Base-by-base conservation (phyloP, 257 asterid genomes). In the Lycium barbarum region DNA sequence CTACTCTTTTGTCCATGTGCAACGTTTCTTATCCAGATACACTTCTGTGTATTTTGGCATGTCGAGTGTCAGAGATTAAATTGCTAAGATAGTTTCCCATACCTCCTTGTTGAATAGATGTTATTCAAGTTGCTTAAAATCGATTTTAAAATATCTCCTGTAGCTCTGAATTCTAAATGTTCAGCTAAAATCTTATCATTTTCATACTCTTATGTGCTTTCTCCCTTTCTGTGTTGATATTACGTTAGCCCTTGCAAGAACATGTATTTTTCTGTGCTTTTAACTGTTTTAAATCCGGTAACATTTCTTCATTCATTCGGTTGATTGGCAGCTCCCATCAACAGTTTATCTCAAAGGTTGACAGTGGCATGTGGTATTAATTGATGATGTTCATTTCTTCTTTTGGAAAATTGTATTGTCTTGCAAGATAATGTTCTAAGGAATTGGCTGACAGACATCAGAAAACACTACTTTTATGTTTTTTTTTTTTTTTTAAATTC, bases 1-100 rank as follows among this genome's bases (percentile, higher is more conserved):
- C 61, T 74, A 74, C 61, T 20, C 81, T 74, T 47, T 12, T 20
- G 81, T 74, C 13, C 43, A 49, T 74, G 61, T 74, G 81, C 81
- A 20, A 74, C 6, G 14, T 47, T 73, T 74, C 43, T 20, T 12
- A 49, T 22, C 13, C 61, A 74, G 81, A 20, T 47, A 49, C 61
- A 47, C 7, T 33, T 73, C 80, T 47, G 61, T 47, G 5, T 45
- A 22, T 49, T 20, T 74, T 49, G 81, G 4, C 81, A 47, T 47
- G 81, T 74, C 0, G 81, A 49, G n/a, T 49, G 33, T 45, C 81
- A 53, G 43, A 73, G 59, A 13, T 49, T 20, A 6, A 49, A 49
- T 49, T 74, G 62, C 62, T 22, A 6, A 13, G 12, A 49, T 49
- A 7, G 81, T 49, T 73, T 74, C 38, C 61, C 45, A 13, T 74